Conservation (phyloP, 1,139 yeast species). For the Zygoascus meyerae region DNA sequence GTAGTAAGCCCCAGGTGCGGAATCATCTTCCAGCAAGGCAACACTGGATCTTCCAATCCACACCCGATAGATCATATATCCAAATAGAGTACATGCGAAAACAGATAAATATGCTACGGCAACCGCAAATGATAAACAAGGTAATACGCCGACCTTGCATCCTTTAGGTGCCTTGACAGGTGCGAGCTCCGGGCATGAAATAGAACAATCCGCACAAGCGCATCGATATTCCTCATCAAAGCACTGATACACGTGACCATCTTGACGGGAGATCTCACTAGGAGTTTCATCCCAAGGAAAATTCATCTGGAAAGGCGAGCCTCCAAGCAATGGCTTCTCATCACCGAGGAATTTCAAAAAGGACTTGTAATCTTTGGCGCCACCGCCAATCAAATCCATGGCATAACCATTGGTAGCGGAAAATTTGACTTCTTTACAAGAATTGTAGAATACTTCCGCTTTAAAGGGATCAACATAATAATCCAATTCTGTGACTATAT, state of each 20-base stretch:
- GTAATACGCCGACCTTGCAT: constrained; percentile 58
- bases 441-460: constrained; percentile 66
- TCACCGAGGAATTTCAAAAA: constrained; percentile 89
- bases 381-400: constrained; percentile 96
- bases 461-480: constrained; percentile 54
- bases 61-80: constrained; percentile 26
- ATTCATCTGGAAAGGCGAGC: constrained; percentile 92
- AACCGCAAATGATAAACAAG: constrained; percentile 68
- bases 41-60: constrained; percentile 8
- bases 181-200: constrained; percentile 63
- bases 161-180: constrained; percentile 32
- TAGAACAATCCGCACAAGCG: constrained; percentile 87
- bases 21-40: constrained; percentile 19
- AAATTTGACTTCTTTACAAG: constrained; percentile 85
- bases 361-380: constrained; percentile 65
- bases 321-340: constrained; percentile 87
- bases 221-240: constrained; percentile 63
- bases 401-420: constrained; percentile 95
- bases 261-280: constrained; percentile 26
- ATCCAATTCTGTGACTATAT: constrained; percentile 65
- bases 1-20: constrained; percentile 27
- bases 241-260: constrained; percentile 48
- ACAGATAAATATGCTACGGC: constrained; percentile 44
- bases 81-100: constrained; percentile 40
- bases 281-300: constrained; percentile 47